Evolutionary conservation across 805 yeast species (phyloP).

Genomic region (Jamesozyma gamospora): DNA sequence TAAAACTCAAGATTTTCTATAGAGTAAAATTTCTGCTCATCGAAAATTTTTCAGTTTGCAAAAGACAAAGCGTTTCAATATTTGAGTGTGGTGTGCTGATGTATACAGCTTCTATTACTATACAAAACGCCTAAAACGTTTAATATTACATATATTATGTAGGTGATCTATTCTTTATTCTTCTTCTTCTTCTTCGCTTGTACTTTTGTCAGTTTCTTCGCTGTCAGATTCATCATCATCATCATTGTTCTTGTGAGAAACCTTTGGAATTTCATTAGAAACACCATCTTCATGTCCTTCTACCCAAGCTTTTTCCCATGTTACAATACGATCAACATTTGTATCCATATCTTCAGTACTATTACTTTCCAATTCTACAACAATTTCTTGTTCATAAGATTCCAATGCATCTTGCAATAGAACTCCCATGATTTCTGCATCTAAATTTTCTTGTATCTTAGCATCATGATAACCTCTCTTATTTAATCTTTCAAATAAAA

Average conservation of each 20-base stretch:
- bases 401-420: constrained; percentile 80
- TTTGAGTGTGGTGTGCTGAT: neutral
- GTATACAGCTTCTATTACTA: neutral
- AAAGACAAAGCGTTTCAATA: neutral
- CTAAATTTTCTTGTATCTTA: constrained; percentile 84
- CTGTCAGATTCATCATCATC: constrained; percentile 3
- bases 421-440: constrained; percentile 95
- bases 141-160: too few relatives aligned
- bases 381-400: constrained; percentile 66
- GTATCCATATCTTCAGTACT: constrained; percentile 65
- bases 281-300: constrained; percentile 54
- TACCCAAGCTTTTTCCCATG: constrained; percentile 74
- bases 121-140: too few relatives aligned
- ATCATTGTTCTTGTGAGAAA: neutral
- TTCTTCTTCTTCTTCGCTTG: constrained; percentile 6
- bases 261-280: constrained; percentile 35
- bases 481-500: constrained; percentile 63
- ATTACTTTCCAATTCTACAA: constrained; percentile 71
- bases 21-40: too few relatives aligned
- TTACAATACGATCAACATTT: constrained; percentile 65
- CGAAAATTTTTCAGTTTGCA: too few relatives aligned
- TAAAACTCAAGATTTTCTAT: too few relatives aligned
- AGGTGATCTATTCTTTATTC: too few relatives aligned
- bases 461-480: constrained; percentile 69
- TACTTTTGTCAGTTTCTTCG: constrained; percentile 1